Conservation (phyloP, 352 stramenopile species). For the Pythium vanterpoolii region DNA sequence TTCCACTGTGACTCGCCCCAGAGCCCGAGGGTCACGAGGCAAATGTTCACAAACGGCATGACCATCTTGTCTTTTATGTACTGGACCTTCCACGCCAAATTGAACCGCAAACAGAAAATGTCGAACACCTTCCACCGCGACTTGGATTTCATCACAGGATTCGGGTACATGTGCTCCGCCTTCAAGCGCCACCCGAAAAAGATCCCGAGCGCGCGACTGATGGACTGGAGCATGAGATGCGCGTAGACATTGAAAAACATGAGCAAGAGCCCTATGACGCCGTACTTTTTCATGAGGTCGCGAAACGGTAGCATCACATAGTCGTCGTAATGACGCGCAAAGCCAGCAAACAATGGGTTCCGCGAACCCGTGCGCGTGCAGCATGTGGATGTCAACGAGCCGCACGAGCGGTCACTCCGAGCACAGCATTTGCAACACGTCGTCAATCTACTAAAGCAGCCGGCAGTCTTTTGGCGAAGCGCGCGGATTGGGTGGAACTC, state of each 20-base stretch:
- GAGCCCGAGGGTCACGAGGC: constrained; percentile 39
- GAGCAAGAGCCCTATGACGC: constrained; percentile 31
- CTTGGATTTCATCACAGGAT: constrained; percentile 21
- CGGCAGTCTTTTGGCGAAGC: background rate
- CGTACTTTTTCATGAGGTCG: constrained; percentile 40
- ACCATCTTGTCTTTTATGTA: constrained; percentile 62
- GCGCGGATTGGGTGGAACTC: constrained; percentile 24
- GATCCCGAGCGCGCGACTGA: constrained; percentile 33
- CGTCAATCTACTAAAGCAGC: constrained; percentile 2
- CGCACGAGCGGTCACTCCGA: background rate
- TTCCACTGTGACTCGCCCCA: constrained; percentile 50
- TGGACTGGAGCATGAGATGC: constrained; percentile 48
- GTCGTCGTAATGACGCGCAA: constrained; percentile 33
- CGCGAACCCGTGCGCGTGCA: background rate
- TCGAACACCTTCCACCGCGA: constrained; percentile 35
- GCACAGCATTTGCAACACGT: constrained; percentile 4
- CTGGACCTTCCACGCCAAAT: constrained; percentile 50
- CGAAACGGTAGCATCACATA: constrained; percentile 34
- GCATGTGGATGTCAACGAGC: background rate
- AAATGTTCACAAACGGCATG: constrained; percentile 46
- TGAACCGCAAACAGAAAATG: constrained; percentile 52
- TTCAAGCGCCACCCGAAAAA: constrained; percentile 37
- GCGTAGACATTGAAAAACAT: constrained; percentile 55
- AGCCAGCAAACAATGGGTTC: constrained; percentile 15
- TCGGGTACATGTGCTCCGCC: constrained; percentile 45